Evolutionary conservation across 2,329 filamentous ascomycete genomes (phyloP), one percentile per base, ranked within the genome.

Genomic region (Diaporthe longicolla): DNA sequence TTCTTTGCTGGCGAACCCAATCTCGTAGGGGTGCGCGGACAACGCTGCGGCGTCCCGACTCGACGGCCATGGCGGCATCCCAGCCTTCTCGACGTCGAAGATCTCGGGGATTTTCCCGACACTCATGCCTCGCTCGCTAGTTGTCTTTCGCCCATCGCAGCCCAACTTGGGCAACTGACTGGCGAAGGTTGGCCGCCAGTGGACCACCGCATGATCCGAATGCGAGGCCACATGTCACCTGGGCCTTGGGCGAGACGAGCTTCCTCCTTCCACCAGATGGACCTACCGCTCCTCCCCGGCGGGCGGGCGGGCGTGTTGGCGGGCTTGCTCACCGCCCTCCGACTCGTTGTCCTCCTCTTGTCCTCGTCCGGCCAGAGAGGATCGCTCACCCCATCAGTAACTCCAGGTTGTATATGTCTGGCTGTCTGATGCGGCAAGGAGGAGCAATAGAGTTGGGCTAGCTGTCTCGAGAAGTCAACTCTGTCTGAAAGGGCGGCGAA

Each of bases 51-150:
- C n/a, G 59, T 63, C 69, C 57, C 45, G 57, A 54, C 57, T 50
- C 58, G 45, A 43, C 57, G 57, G 57, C 69, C 69, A 29, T 32
- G n/a, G 45, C 69, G 69, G 48, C 29, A 71, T 40, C 29, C 26
- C 45, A 54, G 57, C 24, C n/a, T 11, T 40, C 37, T 61, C 32
- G 69, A 61, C 45, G 32, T 61, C 69, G 57, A 71, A 61, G 69
- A 71, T 71, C 69, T 71, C 69, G 69, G 69, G 58, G 69, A 71
- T 71, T 71, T 71, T 52, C 57, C 69, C 57, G 50, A 43, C 32
- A 32, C 32, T 63, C 54, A 40, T 61, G n/a, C 69, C 69, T 26
- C 11, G 35, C 57, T 48, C 19, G 35, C 48, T 40, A 48, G 13
- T 45, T 45, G 43, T 11, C 48, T 15, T 15, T n/a, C 24, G 57